These are phyloP conservation scores for Fusarium brachygibbosum DNA, from an alignment of 2,329 filamentous ascomycete genomes.

Conservation along the genomic window DNA sequence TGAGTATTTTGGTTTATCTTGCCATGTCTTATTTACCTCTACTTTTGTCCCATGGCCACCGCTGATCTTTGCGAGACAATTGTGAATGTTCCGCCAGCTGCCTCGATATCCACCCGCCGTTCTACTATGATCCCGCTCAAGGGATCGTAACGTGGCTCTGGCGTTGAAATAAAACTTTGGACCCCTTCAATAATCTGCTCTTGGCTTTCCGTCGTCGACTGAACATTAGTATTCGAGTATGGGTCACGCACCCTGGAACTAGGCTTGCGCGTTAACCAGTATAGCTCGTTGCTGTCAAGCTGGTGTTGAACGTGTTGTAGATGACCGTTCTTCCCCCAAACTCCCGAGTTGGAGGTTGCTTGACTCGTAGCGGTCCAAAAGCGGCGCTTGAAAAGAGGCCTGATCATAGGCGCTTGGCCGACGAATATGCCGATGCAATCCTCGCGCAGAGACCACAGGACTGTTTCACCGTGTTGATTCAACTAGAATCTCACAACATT, in stretches of 20 bases:
- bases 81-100: constrained; percentile 2
- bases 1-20: too few species aligned
- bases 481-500: not conserved
- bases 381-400: constrained; percentile 46
- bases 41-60: not conserved
- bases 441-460: constrained; percentile 57
- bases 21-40: too few species aligned
- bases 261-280: not conserved
- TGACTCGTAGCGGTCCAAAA: constrained; percentile 43
- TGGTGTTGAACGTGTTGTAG: not conserved
- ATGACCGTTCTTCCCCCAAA: not conserved
- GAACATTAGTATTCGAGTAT: constrained; percentile 14
- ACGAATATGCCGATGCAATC: constrained; percentile 56
- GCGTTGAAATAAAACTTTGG: not conserved
- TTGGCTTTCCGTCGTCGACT: constrained; percentile 22
- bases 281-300: constrained; percentile 18
- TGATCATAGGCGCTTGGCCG: constrained; percentile 55
- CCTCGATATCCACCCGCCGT: constrained; percentile 21
- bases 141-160: not conserved
- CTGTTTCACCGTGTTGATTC: constrained; percentile 41
- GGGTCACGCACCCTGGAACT: not conserved
- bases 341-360: not conserved
- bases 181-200: constrained; percentile 21
- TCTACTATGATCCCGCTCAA: constrained; percentile 18
- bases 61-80: not conserved